Evolutionary conservation across 768 basidiomycete genomes (phyloP).

Genomic region (Russula foetens): DNA sequence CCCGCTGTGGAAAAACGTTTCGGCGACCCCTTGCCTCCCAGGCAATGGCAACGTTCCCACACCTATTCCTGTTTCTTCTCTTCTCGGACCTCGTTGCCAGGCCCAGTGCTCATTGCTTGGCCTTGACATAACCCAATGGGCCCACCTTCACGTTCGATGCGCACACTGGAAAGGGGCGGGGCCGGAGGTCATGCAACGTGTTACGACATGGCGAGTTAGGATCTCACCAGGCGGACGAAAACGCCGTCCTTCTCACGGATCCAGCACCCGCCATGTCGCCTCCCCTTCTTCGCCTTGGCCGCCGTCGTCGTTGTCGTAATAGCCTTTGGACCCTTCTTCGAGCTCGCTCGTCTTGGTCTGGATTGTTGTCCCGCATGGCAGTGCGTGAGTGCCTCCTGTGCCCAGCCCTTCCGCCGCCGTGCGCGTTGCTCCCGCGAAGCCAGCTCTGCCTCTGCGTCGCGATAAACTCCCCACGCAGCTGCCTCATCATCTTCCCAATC

Average conservation of each 20-base stretch:
- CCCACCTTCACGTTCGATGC: neutral
- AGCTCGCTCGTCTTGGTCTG: neutral
- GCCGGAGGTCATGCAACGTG: too few species aligned
- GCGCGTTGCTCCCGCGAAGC: slow-evolving; percentile 1
- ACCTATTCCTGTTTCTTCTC: neutral
- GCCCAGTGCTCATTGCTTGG: neutral
- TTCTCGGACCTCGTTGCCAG: neutral
- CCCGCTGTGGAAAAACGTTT: neutral
- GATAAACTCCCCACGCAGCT: neutral
- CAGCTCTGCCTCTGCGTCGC: neutral
- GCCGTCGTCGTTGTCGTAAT: neutral
- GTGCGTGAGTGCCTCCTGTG: neutral
- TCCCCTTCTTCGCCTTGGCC: neutral
- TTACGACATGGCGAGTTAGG: too few species aligned
- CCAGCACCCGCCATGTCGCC: slow-evolving; percentile 6
- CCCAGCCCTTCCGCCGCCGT: neutral
- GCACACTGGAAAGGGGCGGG: neutral
- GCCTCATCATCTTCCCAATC: neutral
- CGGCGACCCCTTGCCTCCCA: neutral
- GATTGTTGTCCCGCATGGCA: neutral
- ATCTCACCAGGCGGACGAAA: neutral
- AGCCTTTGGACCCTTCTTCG: neutral
- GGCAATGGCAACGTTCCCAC: neutral
- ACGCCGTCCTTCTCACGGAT: neutral
- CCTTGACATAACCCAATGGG: neutral